Conservation (phyloP, 108 stramenopile genomes). For the Cyclotella sp. region DNA sequence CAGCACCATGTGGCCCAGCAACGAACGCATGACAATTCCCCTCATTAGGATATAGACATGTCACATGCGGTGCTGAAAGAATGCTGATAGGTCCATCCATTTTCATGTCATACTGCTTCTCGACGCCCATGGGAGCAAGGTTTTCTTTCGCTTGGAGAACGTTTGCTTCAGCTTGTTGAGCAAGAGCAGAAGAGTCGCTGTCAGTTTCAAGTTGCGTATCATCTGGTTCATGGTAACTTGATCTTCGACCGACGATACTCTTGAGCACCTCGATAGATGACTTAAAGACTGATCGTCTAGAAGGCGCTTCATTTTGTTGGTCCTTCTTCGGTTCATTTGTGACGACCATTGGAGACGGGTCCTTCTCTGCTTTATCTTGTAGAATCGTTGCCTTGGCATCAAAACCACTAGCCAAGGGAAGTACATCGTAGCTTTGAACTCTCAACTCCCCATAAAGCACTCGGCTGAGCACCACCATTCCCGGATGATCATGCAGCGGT, state of each 20-base stretch:
- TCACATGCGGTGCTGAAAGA: constrained; percentile 74
- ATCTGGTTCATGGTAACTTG: constrained; percentile 9
- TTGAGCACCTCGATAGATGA: constrained; percentile 35
- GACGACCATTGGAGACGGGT: not conserved
- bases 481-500: constrained; percentile 95
- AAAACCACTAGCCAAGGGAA: constrained; percentile 21
- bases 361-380: not conserved
- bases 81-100: not conserved
- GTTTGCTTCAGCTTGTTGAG: not conserved
- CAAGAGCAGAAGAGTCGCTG: not conserved
- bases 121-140: constrained; percentile 27
- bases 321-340: not conserved
- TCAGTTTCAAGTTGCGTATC: constrained; percentile 11
- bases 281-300: not conserved
- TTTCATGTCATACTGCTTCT: not conserved
- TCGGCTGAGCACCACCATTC: constrained; percentile 91
- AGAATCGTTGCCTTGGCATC: constrained; percentile 5
- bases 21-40: constrained; percentile 94
- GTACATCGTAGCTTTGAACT: constrained; percentile 78
- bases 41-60: constrained; percentile 76
- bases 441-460: constrained; percentile 89
- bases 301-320: not conserved
- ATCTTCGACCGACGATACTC: constrained; percentile 29
- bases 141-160: constrained; percentile 33
- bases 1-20: constrained; percentile 89